Evolutionary conservation across 1,284 basidiomycete species (phyloP), one percentile per base, ranked within the genome.

Genomic region (Phellinidium pouzarii): DNA sequence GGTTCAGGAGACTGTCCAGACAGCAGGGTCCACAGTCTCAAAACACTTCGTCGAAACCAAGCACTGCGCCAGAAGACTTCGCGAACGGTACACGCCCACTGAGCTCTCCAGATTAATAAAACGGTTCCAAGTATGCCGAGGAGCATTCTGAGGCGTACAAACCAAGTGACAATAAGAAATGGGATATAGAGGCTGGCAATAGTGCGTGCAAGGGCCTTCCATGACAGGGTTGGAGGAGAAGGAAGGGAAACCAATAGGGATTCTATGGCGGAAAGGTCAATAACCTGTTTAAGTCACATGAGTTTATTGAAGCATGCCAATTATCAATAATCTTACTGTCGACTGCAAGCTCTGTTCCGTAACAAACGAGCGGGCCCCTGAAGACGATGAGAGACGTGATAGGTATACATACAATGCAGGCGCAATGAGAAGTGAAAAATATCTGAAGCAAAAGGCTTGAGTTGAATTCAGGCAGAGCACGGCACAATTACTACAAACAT

Each of bases 261-360:
- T 8, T 80, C 76, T 41, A 86, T 78, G 55, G 69, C 66, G 6
- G 74, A 71, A 26, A 87, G 68, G 61, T 86, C 79, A 31, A 78
- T 65, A 53, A 53, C 40, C 52, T 53, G 38, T 83, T n/a, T n/a
- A 68, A 37, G 74, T 72, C 31, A 64, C 64, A 52, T 78, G 79
- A 0, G 92, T 65, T n/a, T 76, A 74, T n/a, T 76, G 68, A 58
- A 89, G 84, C 0, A 85, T 86, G 0, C 71, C 66, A 0, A 77
- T 75, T 3, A 75, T 67, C 1, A n/a, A 53, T 44, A 46, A 43
- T n/a, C 52, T 17, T 14, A 57, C 52, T 14, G 52, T 57, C 19
- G 55, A 40, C 34, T 57, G 55, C 11, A 57, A 42, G 23, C 12
- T 53, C 31, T 57, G 55, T 23, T 57, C 55, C 19, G 55, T 53